Evolutionary conservation across 306 rosid species (phyloP), one percentile per base, ranked within the genome.

Genomic region (apple (Malus domestica)): DNA sequence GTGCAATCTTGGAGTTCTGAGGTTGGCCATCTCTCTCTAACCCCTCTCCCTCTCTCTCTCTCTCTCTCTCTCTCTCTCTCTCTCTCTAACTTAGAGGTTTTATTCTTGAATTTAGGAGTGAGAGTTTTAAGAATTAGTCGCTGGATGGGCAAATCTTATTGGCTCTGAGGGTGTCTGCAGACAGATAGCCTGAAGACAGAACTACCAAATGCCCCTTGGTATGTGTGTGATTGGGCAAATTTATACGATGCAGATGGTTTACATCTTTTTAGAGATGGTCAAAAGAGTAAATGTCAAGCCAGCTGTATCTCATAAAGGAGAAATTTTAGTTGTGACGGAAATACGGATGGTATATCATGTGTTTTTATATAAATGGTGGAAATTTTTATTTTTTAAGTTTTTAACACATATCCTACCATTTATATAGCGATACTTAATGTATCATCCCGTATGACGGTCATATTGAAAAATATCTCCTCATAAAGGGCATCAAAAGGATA

Each of bases 21-120:
- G 78, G 80, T 40, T 85, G 54, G 72, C 80, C 94, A 88, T 89
- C 70, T 74, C 80, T 88, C 67, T 72, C 80, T 16, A 52, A 4
- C 15, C 9, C 38, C 60, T 67, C 6, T 69, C 49, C 38, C 29
- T 27, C 4, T 23, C 42, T 71, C 75, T 73, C n/a, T n/a, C n/a
- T n/a, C n/a, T n/a, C 69, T 67, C 6, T 69, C 49, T 30, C 29
- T 27, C 4, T 23, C 42, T 71, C 75, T 73, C 69, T 27, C 33
- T 32, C 33, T 4, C 35, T 32, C 65, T 69, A n/a, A 73, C 59
- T 70, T 57, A 19, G 6, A 15, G 19, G 12, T 9, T 54, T 22
- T 45, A 67, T 71, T 69, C 70, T 77, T 70, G 42, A 78, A 74
- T 82, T 79, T 69, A 16, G 63, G 59, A 71, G 60, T 69, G 55